phyloP scores from a whole-genome alignment of 2,329 filamentous ascomycete genomes.

The Colletotrichum zoysiae region DNA sequence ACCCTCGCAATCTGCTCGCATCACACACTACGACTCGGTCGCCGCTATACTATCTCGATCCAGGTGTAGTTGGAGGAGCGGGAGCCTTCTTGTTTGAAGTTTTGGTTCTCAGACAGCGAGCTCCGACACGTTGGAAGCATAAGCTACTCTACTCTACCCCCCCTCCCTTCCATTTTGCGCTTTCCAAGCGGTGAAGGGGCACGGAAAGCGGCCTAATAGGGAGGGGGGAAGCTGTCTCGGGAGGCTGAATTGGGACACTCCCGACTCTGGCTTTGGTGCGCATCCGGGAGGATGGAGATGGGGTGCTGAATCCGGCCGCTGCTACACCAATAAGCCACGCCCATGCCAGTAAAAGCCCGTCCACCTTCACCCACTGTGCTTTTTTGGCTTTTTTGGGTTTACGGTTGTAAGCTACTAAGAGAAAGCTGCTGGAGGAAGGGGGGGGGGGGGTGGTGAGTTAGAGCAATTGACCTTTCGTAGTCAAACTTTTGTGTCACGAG shows the following conservation, averaged over 20 bases:
- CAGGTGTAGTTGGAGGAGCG: not conserved
- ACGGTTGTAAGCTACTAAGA: not conserved
- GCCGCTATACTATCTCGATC: not conserved
- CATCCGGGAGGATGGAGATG: not conserved
- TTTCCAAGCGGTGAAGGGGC: constrained; percentile 1
- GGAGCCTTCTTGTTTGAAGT: constrained; percentile 1
- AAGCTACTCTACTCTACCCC: not conserved
- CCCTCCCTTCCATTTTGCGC: not conserved
- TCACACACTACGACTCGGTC: not conserved
- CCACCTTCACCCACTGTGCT: not conserved
- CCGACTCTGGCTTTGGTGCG: constrained; percentile 1
- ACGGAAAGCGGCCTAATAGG: not conserved
- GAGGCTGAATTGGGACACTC: constrained; percentile 29
- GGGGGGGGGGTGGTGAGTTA: too few species aligned
- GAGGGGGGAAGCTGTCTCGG: constrained; percentile 14
- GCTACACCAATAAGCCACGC: constrained; percentile 4
- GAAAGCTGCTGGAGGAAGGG: not conserved
- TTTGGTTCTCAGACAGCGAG: not conserved
- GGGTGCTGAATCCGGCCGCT: not conserved
- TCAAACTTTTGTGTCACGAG: not conserved
- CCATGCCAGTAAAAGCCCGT: not conserved
- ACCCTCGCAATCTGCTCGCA: not conserved
- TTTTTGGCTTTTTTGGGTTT: not conserved
- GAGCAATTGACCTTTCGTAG: not conserved
- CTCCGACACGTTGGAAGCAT: constrained; percentile 14